Base-by-base conservation (phyloP, 2,329 filamentous ascomycete genomes). In the Trichoderma polysporum region DNA sequence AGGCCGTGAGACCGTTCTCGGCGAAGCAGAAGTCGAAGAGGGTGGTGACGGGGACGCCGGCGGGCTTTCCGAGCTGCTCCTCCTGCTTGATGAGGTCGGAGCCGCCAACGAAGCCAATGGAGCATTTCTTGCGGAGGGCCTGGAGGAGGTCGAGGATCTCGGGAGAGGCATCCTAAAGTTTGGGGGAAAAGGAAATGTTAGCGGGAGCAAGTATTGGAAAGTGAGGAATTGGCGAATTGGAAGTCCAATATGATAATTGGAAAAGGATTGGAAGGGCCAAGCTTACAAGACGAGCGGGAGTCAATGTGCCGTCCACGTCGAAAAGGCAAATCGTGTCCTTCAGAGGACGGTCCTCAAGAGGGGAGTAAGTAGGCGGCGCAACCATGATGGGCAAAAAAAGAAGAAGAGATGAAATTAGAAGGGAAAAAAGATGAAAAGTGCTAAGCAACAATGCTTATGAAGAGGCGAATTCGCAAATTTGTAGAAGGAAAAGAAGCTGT, bases 1-100 rank as follows among this genome's bases (percentile, higher is more conserved):
- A 97, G 50, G 94, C 95, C 1, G 91, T 96, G 72, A 99, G 88
- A 12, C 95, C 95, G 82, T 99, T 99, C 84, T 99, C 95, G 68
- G 93, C 85, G 83, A 99, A 99, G 87, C 91, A 95, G 83, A 92
- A 99, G 84, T 99, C 95, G 84, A 99, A 99, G 75, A 98, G 89
- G 69, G 88, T 84, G 61, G 89, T 93, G 69, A 98, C 94, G 72
- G 90, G 85, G 31, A 81, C 79, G 67, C 85, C 82, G 29, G 86
- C 78, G 4, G 87, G 77, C 63, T 74, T 85, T 77, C 93, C 93
- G 69, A 98, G 87, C 83, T 98, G 94, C 81, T 98, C 95, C 81
- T 98, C 93, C 82, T 98, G 95, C 84, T 99, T 98, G 78, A 80
- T 82, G 70, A 97, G 87, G 84, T 98, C 91, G 74, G 91, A 95